Conservation (phyloP, 139 green algal species). For the Yamagishiella unicocca region DNA sequence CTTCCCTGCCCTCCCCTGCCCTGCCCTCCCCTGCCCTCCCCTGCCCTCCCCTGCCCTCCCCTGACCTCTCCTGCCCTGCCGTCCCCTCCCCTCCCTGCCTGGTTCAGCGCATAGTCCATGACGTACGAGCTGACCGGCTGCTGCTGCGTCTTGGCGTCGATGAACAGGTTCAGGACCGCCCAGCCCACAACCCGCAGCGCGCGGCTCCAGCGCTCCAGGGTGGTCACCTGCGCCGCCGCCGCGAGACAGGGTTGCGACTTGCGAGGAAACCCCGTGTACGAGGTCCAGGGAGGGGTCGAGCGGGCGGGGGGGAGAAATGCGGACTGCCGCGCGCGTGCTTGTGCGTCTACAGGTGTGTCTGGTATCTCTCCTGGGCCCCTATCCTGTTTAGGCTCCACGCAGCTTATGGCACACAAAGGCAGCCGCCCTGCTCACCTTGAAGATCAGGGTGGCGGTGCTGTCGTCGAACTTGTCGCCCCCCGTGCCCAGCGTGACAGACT, state of each 20-base stretch:
- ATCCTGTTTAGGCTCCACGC: too few relatives aligned
- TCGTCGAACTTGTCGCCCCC: constrained; percentile 66
- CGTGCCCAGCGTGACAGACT: constrained; percentile 42
- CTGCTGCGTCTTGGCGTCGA: constrained; percentile 61
- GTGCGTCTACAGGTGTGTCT: too few relatives aligned
- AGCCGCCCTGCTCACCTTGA: constrained; percentile 39
- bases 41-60: too few relatives aligned
- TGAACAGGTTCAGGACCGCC: constrained; percentile 65
- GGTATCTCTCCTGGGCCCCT: too few relatives aligned
- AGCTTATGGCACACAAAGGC: neutral
- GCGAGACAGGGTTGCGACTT: too few relatives aligned
- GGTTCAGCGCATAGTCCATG: constrained; percentile 75
- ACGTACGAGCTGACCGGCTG: constrained; percentile 64
- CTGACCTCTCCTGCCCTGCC: neutral
- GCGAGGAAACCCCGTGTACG: too few relatives aligned
- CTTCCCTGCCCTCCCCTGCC: neutral
- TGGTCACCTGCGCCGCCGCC: constrained; percentile 66
- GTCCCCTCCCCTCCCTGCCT: constrained; percentile 55
- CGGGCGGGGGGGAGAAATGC: neutral
- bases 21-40: neutral
- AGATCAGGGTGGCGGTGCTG: constrained; percentile 63
- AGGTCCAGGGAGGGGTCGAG: neutral
- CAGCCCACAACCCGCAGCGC: constrained; percentile 67
- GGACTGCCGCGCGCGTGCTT: too few relatives aligned
- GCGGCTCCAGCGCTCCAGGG: constrained; percentile 56